Evolutionary conservation across 2,329 filamentous ascomycete genomes (phyloP), one percentile per base, ranked within the genome.

Genomic region (Xylariaceae sp.): DNA sequence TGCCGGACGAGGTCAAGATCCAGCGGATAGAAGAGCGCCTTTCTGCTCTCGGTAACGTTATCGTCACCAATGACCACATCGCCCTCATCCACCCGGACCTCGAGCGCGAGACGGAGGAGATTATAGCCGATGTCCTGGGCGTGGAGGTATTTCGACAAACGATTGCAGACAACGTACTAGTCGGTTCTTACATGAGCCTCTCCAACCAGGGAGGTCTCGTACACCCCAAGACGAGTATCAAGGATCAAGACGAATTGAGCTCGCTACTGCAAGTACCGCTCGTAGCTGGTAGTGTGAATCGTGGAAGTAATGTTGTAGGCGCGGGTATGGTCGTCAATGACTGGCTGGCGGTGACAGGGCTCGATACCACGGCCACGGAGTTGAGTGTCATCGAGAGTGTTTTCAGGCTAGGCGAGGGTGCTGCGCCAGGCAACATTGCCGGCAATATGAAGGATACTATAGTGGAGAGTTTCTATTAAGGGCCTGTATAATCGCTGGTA

Each of bases 101-200:
- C 46, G 93, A 97, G 76, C 86, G 91, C 48, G 93, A 98, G 74
- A 96, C 90, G 13, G 93, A 98, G 70, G 93, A 98, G 73, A 96
- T 98, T 55, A 90, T 98, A 62, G 89, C 93, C 57, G 93, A 98
- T 64, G 88, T 95, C 45, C 73, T 94, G 16, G 87, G 87, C 49
- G 87, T 94, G 43, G 87, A 94, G 66, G 87, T 93, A 9, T 94
- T 93, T 72, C 75, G 88, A 49, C 93, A 98, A 74, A 97, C 93
- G 35, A 86, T 98, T 47, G 89, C 91, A 58, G 90, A 96, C 69
- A 96, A 97, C 63, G 93, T 98, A 43, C 81, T 98, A 19, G 93
- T 94, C 29, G 93, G 93, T 47, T 89, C 84, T 38, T 98, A 98
- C 76, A 97, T 97, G 90, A 81, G 87, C 41, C 77, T 98, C 48